Base-by-base conservation (phyloP, 2,329 filamentous ascomycete genomes). In the Zymoseptoria pseudotritici region DNA sequence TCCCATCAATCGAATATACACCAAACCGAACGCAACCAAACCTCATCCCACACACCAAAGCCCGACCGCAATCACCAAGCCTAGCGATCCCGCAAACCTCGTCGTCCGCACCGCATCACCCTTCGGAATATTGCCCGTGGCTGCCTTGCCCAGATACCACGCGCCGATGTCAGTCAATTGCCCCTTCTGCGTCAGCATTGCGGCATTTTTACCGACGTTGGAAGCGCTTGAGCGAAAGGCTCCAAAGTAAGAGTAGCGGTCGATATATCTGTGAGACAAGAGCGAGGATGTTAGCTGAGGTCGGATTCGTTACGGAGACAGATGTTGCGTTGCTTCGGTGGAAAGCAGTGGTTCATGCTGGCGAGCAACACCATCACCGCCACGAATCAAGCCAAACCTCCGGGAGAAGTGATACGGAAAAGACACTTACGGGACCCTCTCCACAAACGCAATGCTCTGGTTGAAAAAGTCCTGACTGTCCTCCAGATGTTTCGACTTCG, bases 181-280 rank as follows among this genome's bases (percentile, higher is more conserved):
- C 50, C 90, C 90, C 17, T 83, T 78, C 50, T 83, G 77, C 68
- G 84, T 86, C 53, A 93, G 78, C 78, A 94, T 87, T 0, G 85
- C 83, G 1, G 81, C 85, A 62, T 91, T 90, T 3, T 85, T 80
- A 0, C 90, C 90, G 6, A 92, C 86, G 65, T 91, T 93, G 63
- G 86, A 88, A 17, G 83, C 83, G 55, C 80, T 76, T 3, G 83
- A 84, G 21, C 65, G 59, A 71, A 93, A 93, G 8, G 86, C 82
- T 53, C 88, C 89, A 67, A 91, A 94, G 73, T 88, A 88, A 0
- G 86, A 85, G 72, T 93, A 93, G 26, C 83, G 82, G 1, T 80
- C 83, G 17, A 91, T 79, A 58, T 81, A 85, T 13, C 74, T 75
- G 55, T 52, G 21, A 11, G 51, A 53, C n/a, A 53, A 24, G 46